Evolutionary conservation across 176 grass and related monocot genomes (phyloP), one percentile per base, ranked within the genome.

Genomic region (Carex myosuroides): DNA sequence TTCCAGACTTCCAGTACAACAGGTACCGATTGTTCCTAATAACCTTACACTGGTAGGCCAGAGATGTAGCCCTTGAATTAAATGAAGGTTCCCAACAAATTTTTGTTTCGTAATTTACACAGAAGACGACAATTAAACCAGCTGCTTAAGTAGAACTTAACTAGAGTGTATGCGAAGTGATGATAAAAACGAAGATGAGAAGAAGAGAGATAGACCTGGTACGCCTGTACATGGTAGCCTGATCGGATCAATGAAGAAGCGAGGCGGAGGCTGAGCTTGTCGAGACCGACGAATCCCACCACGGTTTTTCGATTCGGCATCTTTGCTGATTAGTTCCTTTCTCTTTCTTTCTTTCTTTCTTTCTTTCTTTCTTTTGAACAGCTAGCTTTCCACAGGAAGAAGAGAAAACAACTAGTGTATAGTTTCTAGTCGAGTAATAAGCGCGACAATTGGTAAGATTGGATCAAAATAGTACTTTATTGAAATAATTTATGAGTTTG

Each of bases 251-350:
- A 88, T 22, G 88, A 88, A 22, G 88, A 88, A 5, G 90, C 94
- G 59, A 97, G 87, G 80, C 81, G 33, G 20, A 85, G 30, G 64
- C 80, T 53, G 54, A 87, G 87, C 37, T 85, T 85, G 52, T 92
- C 90, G 42, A 87, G 85, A 20, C 94, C 90, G 42, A 97, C 37
- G 88, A 97, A 97, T 12, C 90, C 85, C 16, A 97, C 94, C 50
- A 84, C 65, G 2, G 18, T 39, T 39, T 66, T 13, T 66, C 12
- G 41, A 24, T 55, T 42, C 66, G 73, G 7, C 84, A 82, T 66
- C 9, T 81, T 48, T 29, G 18, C 20, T 21, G 11, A 81, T 54
- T 26, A 11, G 59, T 82, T 65, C 29, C 8, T 58, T 12, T 24
- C 50, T 55, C 44, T 77, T 46, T 7, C 13, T 6, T 60, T 59